Conservation (phyloP, 1,284 basidiomycete species). For the Rhodotorula mucilaginosa region DNA sequence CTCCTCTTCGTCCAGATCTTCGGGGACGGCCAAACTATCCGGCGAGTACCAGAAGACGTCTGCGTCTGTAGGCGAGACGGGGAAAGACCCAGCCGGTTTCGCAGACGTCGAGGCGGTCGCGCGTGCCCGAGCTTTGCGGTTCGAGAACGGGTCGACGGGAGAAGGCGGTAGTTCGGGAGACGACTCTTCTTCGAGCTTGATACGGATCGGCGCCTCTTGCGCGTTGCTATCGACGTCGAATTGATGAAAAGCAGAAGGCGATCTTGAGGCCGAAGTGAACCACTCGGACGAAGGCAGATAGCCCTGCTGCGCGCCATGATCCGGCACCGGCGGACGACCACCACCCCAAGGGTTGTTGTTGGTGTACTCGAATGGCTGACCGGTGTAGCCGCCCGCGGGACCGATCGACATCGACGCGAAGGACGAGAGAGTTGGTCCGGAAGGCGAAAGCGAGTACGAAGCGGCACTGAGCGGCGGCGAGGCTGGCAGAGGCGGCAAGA, state of each 20-base stretch:
- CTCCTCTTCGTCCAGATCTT: background rate
- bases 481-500: background rate
- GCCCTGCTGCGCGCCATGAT: too few relatives aligned
- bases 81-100: too few relatives aligned
- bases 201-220: background rate
- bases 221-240: too few relatives aligned
- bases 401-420: background rate
- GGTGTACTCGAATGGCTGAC: background rate
- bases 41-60: too few relatives aligned
- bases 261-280: too few relatives aligned
- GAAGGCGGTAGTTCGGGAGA: background rate
- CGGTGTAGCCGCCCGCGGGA: background rate
- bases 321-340: too few relatives aligned
- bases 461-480: background rate
- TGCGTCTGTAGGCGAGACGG: too few relatives aligned
- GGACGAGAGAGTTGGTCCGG: background rate
- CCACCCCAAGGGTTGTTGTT: too few relatives aligned
- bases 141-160: background rate
- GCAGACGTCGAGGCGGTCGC: too few relatives aligned
- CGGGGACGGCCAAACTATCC: background rate
- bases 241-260: too few relatives aligned
- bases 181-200: background rate
- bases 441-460: background rate
- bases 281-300: too few relatives aligned
- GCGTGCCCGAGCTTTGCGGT: background rate